Base-by-base conservation (phyloP, 495 filamentous ascomycete genomes). In the Extremus antarcticus region DNA sequence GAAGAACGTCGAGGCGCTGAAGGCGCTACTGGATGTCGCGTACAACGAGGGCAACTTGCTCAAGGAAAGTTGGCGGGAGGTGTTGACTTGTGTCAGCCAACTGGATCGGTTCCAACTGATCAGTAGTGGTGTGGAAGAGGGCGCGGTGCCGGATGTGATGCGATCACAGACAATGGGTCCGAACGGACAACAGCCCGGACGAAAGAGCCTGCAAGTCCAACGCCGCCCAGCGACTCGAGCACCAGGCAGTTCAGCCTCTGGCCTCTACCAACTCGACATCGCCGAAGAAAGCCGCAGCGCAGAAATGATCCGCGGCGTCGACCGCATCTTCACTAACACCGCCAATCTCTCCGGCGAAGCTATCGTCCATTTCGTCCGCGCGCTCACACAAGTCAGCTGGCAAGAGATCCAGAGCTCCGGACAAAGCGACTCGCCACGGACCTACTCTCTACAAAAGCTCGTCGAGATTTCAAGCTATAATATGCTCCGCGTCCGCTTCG, bases 381-480 rank as follows among this genome's bases (percentile, higher is more conserved):
- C 92, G 1, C 70, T 99, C 55, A 94, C 87, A 43, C 90, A 95
- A 61, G 90, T 99, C 43, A 97, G 92, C 70, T 96, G 92, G 92
- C 90, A 97, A 63, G 92, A 99, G 66, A 99, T 99, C 61, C 88
- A 90, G 65, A 92, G 88, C 9, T 96, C 91, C 0, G 92, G 94
- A 9, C 89, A 94, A 51, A 95, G 87, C 61, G 90, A 96, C 45
- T 89, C 87, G 22, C 94, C 92, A 1, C 82, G 94, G 47, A 97
- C 90, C 9, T 97, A 95, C 72, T 95, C 89, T 66, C 73, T 99
- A 47, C 92, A 99, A 66, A 99, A 99, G 70, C 77, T 97, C 50
- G 94, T 99, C 25, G 92, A 99, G 70, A 96, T 99, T 68, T 91
- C 87, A 69, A 95, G 94, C 65, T 97, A 97, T 78, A 99, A 99